phyloP scores from a whole-genome alignment of 352 stramenopile genomes.

The Pythium guiyangense region DNA sequence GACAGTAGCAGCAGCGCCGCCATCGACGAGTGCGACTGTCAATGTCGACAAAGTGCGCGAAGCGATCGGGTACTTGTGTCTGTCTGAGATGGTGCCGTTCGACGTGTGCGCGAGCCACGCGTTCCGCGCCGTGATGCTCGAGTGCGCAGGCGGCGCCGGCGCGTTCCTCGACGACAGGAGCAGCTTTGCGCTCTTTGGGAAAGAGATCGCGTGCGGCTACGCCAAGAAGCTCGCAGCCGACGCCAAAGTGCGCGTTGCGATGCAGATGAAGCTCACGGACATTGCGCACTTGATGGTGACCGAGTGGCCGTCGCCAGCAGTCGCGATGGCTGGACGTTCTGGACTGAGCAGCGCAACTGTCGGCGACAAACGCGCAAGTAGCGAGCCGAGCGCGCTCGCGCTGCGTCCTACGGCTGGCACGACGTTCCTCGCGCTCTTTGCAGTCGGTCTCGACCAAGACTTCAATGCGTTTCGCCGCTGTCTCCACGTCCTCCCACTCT shows the following conservation, averaged over 20 bases:
- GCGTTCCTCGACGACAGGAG: conserved; percentile 34
- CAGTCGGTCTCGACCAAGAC: conserved; percentile 58
- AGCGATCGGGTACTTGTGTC: conserved; percentile 49
- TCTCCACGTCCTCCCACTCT: conserved; percentile 40
- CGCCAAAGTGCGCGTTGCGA: conserved; percentile 33
- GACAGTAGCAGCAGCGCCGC: background rate
- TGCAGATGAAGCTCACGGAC: conserved; percentile 58
- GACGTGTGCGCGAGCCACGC: conserved; percentile 56
- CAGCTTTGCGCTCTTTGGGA: conserved; percentile 34
- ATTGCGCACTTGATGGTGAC: conserved; percentile 54
- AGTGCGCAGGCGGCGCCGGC: conserved; percentile 38
- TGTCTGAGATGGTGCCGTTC: conserved; percentile 68
- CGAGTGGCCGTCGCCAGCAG: conserved; percentile 34
- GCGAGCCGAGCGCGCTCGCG: too few relatives aligned
- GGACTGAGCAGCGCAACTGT: background rate
- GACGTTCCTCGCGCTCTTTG: conserved; percentile 45
- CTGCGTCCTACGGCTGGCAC: background rate
- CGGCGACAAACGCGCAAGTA: too few relatives aligned
- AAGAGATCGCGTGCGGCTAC: conserved; percentile 39
- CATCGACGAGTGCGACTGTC: conserved; percentile 11
- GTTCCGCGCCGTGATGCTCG: conserved; percentile 50
- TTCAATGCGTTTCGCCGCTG: conserved; percentile 63
- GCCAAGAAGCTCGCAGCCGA: conserved; percentile 53
- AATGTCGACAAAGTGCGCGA: conserved; percentile 59
- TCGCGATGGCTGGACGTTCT: background rate